Conservation (phyloP, 1,139 yeast species). For the Kodamaea arcana region DNA sequence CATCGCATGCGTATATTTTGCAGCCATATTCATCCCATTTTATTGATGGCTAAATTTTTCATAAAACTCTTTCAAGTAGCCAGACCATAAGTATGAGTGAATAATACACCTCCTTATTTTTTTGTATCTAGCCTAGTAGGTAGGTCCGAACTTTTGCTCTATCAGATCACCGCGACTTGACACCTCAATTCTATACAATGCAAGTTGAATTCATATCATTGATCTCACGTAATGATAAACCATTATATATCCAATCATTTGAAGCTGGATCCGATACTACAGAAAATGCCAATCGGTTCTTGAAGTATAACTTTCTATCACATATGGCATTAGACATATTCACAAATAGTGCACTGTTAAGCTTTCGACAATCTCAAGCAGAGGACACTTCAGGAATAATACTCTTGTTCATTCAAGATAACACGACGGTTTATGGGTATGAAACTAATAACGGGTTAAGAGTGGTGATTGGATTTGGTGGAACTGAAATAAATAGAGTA, state of each 20-base stretch:
- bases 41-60: no score
- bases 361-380: slow-evolving; percentile 33
- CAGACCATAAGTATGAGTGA: no score
- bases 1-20: no score
- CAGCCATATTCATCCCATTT: no score
- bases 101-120: no score
- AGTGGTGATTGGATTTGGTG: slow-evolving; percentile 45
- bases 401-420: slow-evolving; percentile 58
- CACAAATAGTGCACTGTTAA: slow-evolving; percentile 46
- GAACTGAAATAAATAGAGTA: slow-evolving; percentile 5
- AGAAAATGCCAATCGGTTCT: slow-evolving; percentile 37
- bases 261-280: slow-evolving; percentile 18
- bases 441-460: slow-evolving; percentile 61
- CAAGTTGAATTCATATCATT: slow-evolving; percentile 45
- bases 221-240: slow-evolving; percentile 54
- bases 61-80: no score
- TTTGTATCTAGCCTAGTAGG: no score
- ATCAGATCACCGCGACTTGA: no score
- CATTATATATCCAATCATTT: slow-evolving; percentile 57
- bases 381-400: slow-evolving; percentile 27
- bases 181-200: no score
- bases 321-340: slow-evolving; percentile 68
- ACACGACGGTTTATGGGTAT: slow-evolving; percentile 55
- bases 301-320: slow-evolving; percentile 59
- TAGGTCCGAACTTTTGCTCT: no score